Evolutionary conservation across 306 rosid species (phyloP).

Genomic region (Prunus dulcis): DNA sequence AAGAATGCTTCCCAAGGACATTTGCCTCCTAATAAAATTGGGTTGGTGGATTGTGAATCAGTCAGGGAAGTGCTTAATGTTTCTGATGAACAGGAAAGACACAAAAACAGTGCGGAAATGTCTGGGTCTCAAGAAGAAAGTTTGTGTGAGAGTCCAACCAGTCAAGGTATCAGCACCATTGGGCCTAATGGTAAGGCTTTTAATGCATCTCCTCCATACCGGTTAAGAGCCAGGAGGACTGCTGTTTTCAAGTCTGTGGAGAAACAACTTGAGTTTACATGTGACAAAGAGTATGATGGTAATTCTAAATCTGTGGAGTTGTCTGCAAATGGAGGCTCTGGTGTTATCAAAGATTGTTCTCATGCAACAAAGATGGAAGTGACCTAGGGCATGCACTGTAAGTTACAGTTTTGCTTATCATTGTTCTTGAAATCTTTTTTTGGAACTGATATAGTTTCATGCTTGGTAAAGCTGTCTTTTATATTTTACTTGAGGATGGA

Average conservation of each 20-base stretch:
- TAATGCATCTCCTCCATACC: constrained; percentile 94
- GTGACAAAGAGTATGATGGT: constrained; percentile 58
- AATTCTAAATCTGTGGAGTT: constrained; percentile 32
- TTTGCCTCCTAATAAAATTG: constrained; percentile 36
- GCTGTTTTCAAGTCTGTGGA: constrained; percentile 80
- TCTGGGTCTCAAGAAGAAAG: constrained; percentile 41
- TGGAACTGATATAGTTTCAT: neutral
- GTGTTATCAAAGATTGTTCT: constrained; percentile 42
- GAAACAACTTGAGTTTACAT: constrained; percentile 81
- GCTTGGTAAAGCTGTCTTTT: neutral
- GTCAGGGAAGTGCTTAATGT: constrained; percentile 24
- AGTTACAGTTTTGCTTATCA: constrained; percentile 26
- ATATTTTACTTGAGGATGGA: neutral
- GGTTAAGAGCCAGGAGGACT: constrained; percentile 78
- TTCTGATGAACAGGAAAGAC: constrained; percentile 38
- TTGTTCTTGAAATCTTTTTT: neutral
- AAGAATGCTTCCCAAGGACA: constrained; percentile 37
- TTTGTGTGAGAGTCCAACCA: constrained; percentile 45
- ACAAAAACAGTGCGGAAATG: constrained; percentile 27
- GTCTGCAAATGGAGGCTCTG: constrained; percentile 36
- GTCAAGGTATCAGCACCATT: constrained; percentile 34
- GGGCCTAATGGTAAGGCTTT: constrained; percentile 52
- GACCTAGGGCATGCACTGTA: constrained; percentile 49
- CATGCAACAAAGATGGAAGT: constrained; percentile 51
- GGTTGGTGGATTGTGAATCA: constrained; percentile 35